Base-by-base conservation (phyloP, 2,329 filamentous ascomycete species). In the Talaromyces pinophilus region DNA sequence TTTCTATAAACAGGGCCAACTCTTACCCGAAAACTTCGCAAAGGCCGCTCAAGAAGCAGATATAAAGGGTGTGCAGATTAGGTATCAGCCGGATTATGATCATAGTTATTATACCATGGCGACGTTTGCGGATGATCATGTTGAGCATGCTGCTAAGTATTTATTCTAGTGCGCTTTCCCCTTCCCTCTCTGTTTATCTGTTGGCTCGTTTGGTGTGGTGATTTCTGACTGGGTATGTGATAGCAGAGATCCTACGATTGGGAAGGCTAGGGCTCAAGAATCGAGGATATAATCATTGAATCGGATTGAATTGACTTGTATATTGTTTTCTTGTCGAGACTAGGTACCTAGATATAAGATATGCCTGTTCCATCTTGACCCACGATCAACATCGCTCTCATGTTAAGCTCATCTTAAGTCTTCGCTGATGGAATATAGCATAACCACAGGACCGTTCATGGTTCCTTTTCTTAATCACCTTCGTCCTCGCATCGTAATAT, bases 81-180 rank as follows among this genome's bases (percentile, higher is more conserved):
- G 94, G 74, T 95, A 94, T 83, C 94, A 97, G 77, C 75, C 91
- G 81, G 93, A 89, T 69, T 98, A 99, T 76, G 95, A 99, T 78
- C 95, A 99, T 82, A 96, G 92, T 69, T 99, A 99, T 82, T 99
- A 88, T 81, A 97, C 97, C 80, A 96, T 99, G 84, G 90, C 93
- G 42, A 88, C 88, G 17, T 99, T 99, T 77, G 87, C 90, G 52
- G 90, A 92, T 74, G 93, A 98, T 72, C 95, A 99, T 80, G 86
- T 98, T 71, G 89, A 92, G 73, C 92, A 96, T 81, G 93, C 93
- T 67, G 94, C 93, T 71, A 97, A 95, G 84, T 89, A 92, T 76
- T 82, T 97, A 65, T 82, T 87, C 72, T 87, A 87, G 81, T 70
- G 80, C 80, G 67, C 65, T 57, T 67, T 62, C 30, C 28, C 10